Evolutionary conservation across 2,329 filamentous ascomycete species (phyloP), one percentile per base, ranked within the genome.

Genomic region (Aspergillus sp.): DNA sequence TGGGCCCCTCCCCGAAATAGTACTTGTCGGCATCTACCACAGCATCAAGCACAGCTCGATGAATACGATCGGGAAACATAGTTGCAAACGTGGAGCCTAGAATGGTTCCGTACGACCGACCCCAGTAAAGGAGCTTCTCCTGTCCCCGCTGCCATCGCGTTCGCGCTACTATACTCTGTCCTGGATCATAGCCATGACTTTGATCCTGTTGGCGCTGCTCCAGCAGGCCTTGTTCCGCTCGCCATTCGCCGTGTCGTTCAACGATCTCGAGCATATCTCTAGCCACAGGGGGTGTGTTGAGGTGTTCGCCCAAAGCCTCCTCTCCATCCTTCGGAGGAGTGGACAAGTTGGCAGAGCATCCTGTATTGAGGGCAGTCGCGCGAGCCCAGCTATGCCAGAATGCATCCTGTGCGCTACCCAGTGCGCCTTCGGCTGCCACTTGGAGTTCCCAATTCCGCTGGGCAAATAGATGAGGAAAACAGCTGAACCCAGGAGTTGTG

Each of bases 21-120:
- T 77, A 77, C 27, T 66, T 68, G n/a, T 73, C 64, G 36, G 71
- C 64, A 52, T 77, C 69, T n/a, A 77, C 72, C 3, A 78, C 75
- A 1, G 68, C 75, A 54, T 78, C 75, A 13, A 77, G 65, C 0
- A 78, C 64, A 6, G 60, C 64, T 8, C 73, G 71, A 2, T 62
- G 59, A 15, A 77, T 60, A 15, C 73, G 72, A 48, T 80, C 70
- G 0, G 81, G 80, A 38, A 73, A 82, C 56, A 83, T 72, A 3
- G 76, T 69, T 0, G 81, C 78, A 61, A 82, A 80, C 0, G 80
- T 83, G 0, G 74, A 68, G 3, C 81, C 81, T 0, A 83, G 69
- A 1, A 80, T 65, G 0, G 80, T 78, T 3, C 81, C 81, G 59
- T 82, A 83, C 2, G 76, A 80, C 19, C 78, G 70, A 6, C 75